phyloP scores from a whole-genome alignment of 192 early-diverging fungal genomes.

The Backusella tuberculispora region DNA sequence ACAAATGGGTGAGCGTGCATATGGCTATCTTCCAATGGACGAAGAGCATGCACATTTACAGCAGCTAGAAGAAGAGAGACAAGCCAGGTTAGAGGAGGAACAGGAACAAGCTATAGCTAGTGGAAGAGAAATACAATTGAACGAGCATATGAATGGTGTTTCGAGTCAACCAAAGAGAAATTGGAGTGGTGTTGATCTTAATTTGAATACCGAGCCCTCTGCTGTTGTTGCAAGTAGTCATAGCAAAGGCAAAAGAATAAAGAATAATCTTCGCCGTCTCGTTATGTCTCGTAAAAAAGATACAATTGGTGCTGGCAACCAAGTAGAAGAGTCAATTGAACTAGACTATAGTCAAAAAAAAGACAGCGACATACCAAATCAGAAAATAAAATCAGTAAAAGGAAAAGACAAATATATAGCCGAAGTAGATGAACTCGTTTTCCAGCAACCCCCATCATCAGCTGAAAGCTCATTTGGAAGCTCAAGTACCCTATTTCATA shows the following conservation, averaged over 20 bases:
- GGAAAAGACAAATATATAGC: not conserved
- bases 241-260: not conserved
- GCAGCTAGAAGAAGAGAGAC: not conserved
- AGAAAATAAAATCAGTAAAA: not conserved
- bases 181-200: constrained; percentile 1
- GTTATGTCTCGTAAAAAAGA: not conserved
- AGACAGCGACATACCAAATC: not conserved
- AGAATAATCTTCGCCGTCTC: not conserved
- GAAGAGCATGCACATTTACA: constrained; percentile 22
- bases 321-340: not conserved
- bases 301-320: constrained; percentile 12
- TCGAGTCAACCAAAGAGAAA: not conserved
- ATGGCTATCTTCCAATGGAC: constrained; percentile 47
- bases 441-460: not conserved
- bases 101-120: not conserved
- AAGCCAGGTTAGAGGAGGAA: not conserved
- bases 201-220: not conserved
- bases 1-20: constrained; percentile 82
- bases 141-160: not conserved
- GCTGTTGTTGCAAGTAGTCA: not conserved
- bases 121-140: constrained; percentile 3
- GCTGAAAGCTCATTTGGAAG: not conserved
- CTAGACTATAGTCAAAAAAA: not conserved
- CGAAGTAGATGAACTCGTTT: not conserved
- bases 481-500: not conserved